Evolutionary conservation across 345 rosid species (phyloP).

Genomic region (Clausena lansium): DNA sequence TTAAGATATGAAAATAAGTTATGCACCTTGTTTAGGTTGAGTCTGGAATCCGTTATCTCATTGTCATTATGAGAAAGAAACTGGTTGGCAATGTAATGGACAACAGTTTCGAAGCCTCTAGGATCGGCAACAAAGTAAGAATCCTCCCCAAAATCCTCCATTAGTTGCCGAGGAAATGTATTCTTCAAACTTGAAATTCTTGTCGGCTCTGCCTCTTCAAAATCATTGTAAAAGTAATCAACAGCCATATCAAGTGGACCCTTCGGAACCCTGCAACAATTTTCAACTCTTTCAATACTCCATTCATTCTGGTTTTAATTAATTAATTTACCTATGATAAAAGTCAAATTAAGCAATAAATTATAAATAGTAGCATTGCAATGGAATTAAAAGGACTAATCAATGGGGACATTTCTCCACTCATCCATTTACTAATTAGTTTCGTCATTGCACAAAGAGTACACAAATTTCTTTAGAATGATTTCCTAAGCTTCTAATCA

Average conservation of each 20-base stretch:
- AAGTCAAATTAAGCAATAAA: no score
- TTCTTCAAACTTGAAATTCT: conserved; percentile 30
- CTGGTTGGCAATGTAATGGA: conserved; percentile 25
- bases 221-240: conserved; percentile 33
- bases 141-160: conserved; percentile 27
- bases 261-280: conserved; percentile 21
- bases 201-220: conserved; percentile 35
- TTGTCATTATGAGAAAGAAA: conserved; percentile 12
- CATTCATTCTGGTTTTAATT: no score
- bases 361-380: no score
- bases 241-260: conserved; percentile 39
- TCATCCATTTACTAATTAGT: no score
- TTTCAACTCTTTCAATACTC: no score
- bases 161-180: conserved; percentile 22
- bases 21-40: neutral
- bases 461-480: no score
- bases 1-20: no score
- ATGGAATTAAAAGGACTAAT: no score
- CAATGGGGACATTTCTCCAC: no score
- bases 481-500: no score
- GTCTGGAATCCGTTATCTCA: neutral
- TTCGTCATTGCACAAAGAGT: no score
- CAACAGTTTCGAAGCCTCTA: conserved; percentile 26
- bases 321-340: no score
- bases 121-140: conserved; percentile 29